phyloP scores from a whole-genome alignment of 2,329 filamentous ascomycete species.

The Lachnellula arida region DNA sequence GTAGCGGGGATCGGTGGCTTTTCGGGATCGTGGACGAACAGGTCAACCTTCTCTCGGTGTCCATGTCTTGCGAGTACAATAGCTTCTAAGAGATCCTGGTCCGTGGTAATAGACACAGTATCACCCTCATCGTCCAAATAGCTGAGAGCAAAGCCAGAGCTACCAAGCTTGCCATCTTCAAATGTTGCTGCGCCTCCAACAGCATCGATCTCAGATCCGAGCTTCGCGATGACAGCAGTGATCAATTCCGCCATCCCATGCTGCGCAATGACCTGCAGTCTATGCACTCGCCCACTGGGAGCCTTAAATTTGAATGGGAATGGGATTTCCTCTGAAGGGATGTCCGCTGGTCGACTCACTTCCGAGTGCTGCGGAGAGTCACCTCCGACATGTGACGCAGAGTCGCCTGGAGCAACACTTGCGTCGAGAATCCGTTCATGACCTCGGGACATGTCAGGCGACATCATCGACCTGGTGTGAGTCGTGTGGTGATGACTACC shows the following conservation, averaged over 20 bases:
- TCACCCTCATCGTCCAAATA: constrained; percentile 97
- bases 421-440: constrained; percentile 64
- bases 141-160: constrained; percentile 82
- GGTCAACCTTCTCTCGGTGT: constrained; percentile 85
- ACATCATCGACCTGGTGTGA: constrained; percentile 68
- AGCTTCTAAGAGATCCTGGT: constrained; percentile 87
- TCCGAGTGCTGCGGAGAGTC: constrained; percentile 70
- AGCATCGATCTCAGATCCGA: constrained; percentile 75
- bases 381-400: constrained; percentile 83
- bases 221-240: constrained; percentile 71
- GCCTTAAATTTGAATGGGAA: constrained; percentile 99
- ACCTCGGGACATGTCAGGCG: constrained; percentile 65
- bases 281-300: constrained; percentile 88
- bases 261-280: constrained; percentile 76
- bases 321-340: constrained; percentile 62
- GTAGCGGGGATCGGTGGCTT: constrained; percentile 73
- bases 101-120: constrained; percentile 92
- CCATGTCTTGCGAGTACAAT: constrained; percentile 75
- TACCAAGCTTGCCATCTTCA: constrained; percentile 72
- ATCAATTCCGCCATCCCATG: constrained; percentile 80
- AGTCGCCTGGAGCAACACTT: constrained; percentile 88
- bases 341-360: constrained; percentile 49
- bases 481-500: constrained; percentile 67
- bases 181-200: constrained; percentile 78
- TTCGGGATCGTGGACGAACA: constrained; percentile 92